Percentiles rank a stretch among this genome's conserved stretches.
These are phyloP conservation scores for Ochetophila trinervis DNA, from an alignment of 306 rosid genomes.

Conservation along the genomic window DNA sequence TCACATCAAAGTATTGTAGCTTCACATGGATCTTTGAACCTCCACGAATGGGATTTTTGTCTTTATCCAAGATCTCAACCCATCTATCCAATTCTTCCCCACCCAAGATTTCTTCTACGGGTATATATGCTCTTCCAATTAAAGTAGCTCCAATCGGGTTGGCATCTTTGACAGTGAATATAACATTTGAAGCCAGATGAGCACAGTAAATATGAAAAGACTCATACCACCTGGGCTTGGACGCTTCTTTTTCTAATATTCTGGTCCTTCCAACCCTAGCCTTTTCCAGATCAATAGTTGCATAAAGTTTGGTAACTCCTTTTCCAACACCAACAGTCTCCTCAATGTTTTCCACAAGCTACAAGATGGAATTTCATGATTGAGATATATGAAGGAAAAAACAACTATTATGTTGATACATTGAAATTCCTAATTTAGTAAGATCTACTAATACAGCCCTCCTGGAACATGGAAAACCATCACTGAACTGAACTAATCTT, in stretches of 20 bases:
- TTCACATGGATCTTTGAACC: constrained; percentile 41
- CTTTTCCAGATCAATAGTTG: constrained; percentile 41
- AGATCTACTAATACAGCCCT: not conserved
- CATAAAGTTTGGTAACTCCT: constrained; percentile 34
- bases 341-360: constrained; percentile 33
- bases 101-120: constrained; percentile 23
- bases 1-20: constrained; percentile 42
- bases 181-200: constrained; percentile 40
- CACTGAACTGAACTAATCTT: not conserved
- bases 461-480: constrained; percentile 3
- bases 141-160: constrained; percentile 47
- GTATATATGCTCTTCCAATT: constrained; percentile 45
- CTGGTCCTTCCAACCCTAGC: constrained; percentile 55
- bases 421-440: not conserved
- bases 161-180: constrained; percentile 44
- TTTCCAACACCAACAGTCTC: constrained; percentile 44
- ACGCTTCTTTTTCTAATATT: constrained; percentile 28
- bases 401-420: not conserved
- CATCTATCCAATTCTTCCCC: constrained; percentile 45
- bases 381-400: not conserved
- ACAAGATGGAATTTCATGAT: not conserved
- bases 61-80: constrained; percentile 35
- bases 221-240: constrained; percentile 42
- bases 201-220: constrained; percentile 55
- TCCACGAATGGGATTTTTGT: constrained; percentile 30